Evolutionary conservation across 495 filamentous ascomycete genomes (phyloP).

Genomic region (Neurospora sublineolata): DNA sequence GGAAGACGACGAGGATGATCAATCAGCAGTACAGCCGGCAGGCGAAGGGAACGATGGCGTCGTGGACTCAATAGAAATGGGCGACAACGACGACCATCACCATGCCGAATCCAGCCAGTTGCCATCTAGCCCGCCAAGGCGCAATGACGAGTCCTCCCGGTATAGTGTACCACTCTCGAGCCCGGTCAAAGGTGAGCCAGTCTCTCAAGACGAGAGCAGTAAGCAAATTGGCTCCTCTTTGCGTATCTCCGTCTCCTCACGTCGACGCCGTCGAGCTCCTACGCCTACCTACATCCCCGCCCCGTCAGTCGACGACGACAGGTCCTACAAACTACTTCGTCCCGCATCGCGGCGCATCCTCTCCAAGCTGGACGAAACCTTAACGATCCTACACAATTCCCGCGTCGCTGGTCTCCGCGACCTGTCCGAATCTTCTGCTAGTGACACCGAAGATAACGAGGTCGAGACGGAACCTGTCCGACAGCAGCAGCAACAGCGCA

Average conservation of each 20-base stretch:
- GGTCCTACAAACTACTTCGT: constrained; percentile 45
- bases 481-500: background rate
- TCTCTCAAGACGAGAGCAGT: background rate
- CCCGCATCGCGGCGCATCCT: constrained; percentile 56
- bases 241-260: background rate
- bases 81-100: background rate
- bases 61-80: constrained; percentile 6
- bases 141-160: background rate
- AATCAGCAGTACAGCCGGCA: background rate
- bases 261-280: background rate
- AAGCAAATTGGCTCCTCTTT: background rate
- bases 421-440: constrained; percentile 24
- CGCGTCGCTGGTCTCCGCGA: constrained; percentile 33
- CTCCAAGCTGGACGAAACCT: constrained; percentile 49
- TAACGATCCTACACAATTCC: constrained; percentile 54
- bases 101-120: background rate
- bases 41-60: background rate
- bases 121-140: background rate
- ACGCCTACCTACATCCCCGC: constrained; percentile 12
- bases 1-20: background rate
- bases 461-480: background rate
- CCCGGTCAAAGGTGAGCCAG: background rate
- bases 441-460: constrained; percentile 20
- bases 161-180: background rate
- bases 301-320: constrained; percentile 42